Evolutionary conservation across 2,329 filamentous ascomycete genomes (phyloP).

Genomic region (Coniochaeta sp.): DNA sequence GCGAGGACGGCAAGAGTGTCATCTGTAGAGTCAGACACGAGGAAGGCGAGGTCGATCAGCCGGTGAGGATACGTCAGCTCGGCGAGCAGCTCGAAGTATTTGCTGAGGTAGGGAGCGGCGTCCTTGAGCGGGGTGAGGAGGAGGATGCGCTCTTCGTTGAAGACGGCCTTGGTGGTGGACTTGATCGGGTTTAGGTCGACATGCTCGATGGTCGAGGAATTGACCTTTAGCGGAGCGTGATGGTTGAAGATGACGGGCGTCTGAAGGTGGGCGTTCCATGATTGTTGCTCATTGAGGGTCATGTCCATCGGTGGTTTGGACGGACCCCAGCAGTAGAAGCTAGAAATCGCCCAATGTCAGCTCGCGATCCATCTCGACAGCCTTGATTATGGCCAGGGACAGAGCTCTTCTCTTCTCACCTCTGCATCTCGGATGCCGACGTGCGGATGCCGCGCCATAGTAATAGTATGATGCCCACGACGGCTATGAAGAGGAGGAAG

Average conservation of each 20-base stretch:
- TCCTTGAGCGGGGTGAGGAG: constrained; percentile 92
- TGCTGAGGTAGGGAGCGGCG: constrained; percentile 70
- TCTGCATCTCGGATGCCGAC: constrained; percentile 83
- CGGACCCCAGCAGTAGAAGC: constrained; percentile 96
- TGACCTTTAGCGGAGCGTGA: constrained; percentile 80
- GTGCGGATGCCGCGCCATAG: constrained; percentile 82
- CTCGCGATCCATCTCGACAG: constrained; percentile 2
- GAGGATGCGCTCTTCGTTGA: constrained; percentile 80
- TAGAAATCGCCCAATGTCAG: constrained; percentile 27
- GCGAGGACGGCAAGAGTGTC: constrained; percentile 85
- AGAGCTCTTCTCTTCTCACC: constrained; percentile 43
- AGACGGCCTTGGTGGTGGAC: constrained; percentile 70
- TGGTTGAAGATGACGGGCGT: constrained; percentile 97
- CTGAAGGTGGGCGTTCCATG: constrained; percentile 82
- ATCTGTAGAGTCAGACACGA: constrained; percentile 86
- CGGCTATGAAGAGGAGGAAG: constrained; percentile 65
- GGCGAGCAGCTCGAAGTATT: constrained; percentile 89
- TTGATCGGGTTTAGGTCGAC: constrained; percentile 79
- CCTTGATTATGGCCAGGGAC: neutral
- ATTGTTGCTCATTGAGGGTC: constrained; percentile 80
- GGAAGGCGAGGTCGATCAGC: constrained; percentile 89
- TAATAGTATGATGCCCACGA: constrained; percentile 66
- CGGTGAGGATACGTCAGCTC: constrained; percentile 91
- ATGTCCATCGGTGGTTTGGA: constrained; percentile 95
- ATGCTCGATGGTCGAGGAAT: constrained; percentile 69